Base-by-base conservation (phyloP, 2,329 filamentous ascomycete genomes). In the Pseudogymnoascus sp. region DNA sequence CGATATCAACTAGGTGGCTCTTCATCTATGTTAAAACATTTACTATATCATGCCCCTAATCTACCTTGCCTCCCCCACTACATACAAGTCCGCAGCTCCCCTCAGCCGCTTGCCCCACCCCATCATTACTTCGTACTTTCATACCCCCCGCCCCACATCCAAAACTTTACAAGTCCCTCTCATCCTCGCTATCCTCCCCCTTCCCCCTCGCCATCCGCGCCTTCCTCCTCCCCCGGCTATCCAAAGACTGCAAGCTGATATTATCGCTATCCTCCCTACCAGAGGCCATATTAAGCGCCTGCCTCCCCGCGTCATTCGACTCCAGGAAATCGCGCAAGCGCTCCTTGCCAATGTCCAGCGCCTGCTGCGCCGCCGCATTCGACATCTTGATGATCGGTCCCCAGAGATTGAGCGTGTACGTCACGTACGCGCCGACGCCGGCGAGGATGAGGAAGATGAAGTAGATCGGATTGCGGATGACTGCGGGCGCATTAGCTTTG, bases 371-470 rank as follows among this genome's bases (percentile, higher is more conserved):
- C 3, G 95, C 95, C 13, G 95, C 95, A 70, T 95, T 95, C 68
- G 86, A 85, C 91, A 99, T 97, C 73, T 96, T 92, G 69, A 96
- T 81, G 81, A 99, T 97, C 0, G 95, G 95, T 0, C 95, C 95
- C 78, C 96, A 93, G 15, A 99, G 85, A 74, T 97, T 97, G 69
- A 99, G 87, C 35, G 87, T 93, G 77, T 95, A 97, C 3, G 93
- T 95, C 28, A 97, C 81, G 71, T 97, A 99, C 3, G 89, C 90
- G 63, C 84, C 92, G 62, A 89, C 84, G 10, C 82, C 87, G 44
- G 89, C 77, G 61, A 97, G 76, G 71, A 96, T 85, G 64, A 97
- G 81, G 71, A 97, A 85, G 72, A 99, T 79, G 78, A 97, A 97
- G 74, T 97, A 92, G 67, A 96, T 79, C 0, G 95, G 95, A 76